These are phyloP conservation scores for Calonectria naviculata DNA, from an alignment of 2,329 filamentous ascomycete genomes.

Conservation along the genomic window DNA sequence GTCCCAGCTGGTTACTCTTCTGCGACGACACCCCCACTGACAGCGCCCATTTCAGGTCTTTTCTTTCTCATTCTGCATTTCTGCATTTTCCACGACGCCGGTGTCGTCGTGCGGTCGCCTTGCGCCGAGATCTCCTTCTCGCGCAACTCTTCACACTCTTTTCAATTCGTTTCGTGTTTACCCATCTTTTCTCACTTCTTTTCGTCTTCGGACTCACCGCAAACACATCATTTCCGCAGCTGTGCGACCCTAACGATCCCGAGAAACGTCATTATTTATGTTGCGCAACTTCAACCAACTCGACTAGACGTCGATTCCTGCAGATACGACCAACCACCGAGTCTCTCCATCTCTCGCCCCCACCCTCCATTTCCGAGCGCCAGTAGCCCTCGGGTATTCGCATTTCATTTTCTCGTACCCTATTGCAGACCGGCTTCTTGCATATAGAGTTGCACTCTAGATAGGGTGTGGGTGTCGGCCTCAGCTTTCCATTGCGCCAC, in stretches of 20 bases:
- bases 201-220: conserved; percentile 21
- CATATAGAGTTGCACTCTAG: conserved; percentile 36
- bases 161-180: conserved; percentile 27
- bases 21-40: conserved; percentile 32
- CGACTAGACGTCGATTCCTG: conserved; percentile 35
- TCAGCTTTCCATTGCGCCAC: conserved; percentile 24
- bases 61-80: conserved; percentile 31
- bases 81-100: conserved; percentile 35
- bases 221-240: conserved; percentile 28
- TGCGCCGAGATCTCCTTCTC: conserved; percentile 32
- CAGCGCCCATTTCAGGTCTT: conserved; percentile 19
- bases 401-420: conserved; percentile 26
- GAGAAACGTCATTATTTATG: conserved; percentile 36
- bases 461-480: conserved; percentile 25
- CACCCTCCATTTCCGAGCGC: conserved; percentile 15
- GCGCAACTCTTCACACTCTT: conserved; percentile 27
- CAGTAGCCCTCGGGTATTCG: conserved; percentile 30
- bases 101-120: conserved; percentile 36
- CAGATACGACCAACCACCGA: conserved; percentile 34
- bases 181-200: conserved; percentile 8
- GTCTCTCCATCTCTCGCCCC: conserved; percentile 11
- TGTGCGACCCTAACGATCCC: conserved; percentile 35
- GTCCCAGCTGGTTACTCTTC: conserved; percentile 28
- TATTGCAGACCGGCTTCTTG: conserved; percentile 32
- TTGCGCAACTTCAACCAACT: conserved; percentile 33